Conservation (phyloP, 305 asterid genomes). For the Fraxinus xanthoxyloides region DNA sequence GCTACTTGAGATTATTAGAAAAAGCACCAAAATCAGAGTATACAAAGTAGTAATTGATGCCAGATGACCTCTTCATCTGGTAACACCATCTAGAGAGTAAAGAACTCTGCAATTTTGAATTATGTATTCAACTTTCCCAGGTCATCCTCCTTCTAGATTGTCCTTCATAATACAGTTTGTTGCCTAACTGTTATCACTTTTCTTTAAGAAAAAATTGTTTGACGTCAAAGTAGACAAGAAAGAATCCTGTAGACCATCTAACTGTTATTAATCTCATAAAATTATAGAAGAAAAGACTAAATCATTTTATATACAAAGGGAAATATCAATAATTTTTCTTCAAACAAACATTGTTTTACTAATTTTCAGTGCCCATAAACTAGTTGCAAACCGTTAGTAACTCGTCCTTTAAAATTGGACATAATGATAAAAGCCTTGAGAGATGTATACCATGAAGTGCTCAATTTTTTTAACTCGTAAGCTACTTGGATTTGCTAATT, state of each 20-base stretch:
- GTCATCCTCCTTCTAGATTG: neutral
- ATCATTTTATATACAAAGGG: neutral
- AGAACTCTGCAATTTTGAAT: neutral
- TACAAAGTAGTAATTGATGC: neutral
- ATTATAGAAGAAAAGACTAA: neutral
- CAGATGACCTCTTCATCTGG: neutral
- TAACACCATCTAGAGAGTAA: neutral
- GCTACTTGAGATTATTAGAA: neutral
- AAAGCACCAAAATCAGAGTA: neutral
- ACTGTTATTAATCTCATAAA: neutral
- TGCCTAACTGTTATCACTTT: neutral
- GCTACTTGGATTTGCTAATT: neutral
- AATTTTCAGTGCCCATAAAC: neutral
- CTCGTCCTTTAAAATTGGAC: neutral
- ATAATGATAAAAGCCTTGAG: neutral
- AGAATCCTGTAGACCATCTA: neutral
- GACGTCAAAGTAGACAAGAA: neutral
- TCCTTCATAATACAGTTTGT: neutral
- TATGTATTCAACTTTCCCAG: neutral
- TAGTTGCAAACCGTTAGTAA: neutral
- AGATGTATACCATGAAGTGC: neutral
- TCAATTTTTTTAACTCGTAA: neutral
- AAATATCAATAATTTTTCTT: neutral
- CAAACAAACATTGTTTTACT: neutral
- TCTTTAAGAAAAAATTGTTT: neutral